Percentiles rank a stretch among this genome's conserved stretches.
These are phyloP conservation scores for Ammopiptanthus mongolicus DNA, from an alignment of 306 rosid genomes.

Conservation along the genomic window DNA sequence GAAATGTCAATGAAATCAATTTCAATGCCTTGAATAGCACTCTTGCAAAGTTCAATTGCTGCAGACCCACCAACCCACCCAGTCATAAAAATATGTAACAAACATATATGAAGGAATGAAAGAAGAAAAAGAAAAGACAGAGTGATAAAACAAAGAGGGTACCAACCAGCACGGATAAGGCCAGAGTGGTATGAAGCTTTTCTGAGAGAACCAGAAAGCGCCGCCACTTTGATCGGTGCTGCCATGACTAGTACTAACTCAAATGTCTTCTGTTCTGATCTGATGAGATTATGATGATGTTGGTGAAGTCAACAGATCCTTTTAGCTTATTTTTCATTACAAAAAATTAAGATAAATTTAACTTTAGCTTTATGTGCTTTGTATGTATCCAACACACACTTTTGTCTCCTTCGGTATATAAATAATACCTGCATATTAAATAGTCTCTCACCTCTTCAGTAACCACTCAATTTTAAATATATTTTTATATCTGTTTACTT, in stretches of 20 bases:
- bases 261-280: neutral
- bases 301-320: too few species aligned
- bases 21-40: slow-evolving; percentile 37
- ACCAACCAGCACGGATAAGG: slow-evolving; percentile 32
- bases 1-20: slow-evolving; percentile 66
- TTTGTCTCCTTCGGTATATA: too few species aligned
- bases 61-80: too few species aligned
- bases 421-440: too few species aligned
- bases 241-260: neutral
- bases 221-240: slow-evolving; percentile 7
- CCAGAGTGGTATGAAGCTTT: slow-evolving; percentile 16
- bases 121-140: neutral
- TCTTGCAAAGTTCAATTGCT: slow-evolving; percentile 61
- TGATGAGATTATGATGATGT: too few species aligned
- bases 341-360: too few species aligned
- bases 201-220: slow-evolving; percentile 23
- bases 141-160: neutral
- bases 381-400: too few species aligned
- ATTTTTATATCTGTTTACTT: too few species aligned
- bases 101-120: neutral
- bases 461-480: too few species aligned
- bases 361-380: too few species aligned
- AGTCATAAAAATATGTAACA: neutral
- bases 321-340: too few species aligned
- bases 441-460: too few species aligned